Percentiles rank a stretch among this genome's conserved stretches.
Conservation (phyloP, 2,329 filamentous ascomycete genomes). For the Monilinia fructigena region DNA sequence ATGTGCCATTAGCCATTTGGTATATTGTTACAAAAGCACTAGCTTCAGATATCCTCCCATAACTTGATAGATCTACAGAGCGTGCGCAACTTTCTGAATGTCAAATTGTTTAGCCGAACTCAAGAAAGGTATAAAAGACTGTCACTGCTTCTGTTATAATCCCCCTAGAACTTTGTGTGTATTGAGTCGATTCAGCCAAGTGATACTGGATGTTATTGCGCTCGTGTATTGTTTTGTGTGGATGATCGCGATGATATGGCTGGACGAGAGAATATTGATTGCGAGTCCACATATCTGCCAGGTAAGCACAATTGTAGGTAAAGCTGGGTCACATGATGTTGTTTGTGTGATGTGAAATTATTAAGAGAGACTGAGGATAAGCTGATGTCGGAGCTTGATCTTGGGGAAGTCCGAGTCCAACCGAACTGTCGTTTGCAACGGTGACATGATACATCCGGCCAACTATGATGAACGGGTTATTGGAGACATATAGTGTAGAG, state of each 20-base stretch:
- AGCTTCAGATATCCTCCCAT: not conserved
- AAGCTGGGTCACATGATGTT: not conserved
- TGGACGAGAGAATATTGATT: slow-evolving; percentile 19
- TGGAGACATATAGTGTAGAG: not conserved
- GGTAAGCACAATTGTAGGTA: not conserved
- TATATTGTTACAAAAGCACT: not conserved
- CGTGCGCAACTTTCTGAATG: not conserved
- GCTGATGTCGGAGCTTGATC: slow-evolving; percentile 1
- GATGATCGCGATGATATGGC: not conserved
- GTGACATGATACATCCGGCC: not conserved
- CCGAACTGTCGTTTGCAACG: not conserved
- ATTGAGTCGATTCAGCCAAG: not conserved
- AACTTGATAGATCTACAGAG: slow-evolving; percentile 1
- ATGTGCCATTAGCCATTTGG: slow-evolving; percentile 1
- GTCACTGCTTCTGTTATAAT: not conserved
- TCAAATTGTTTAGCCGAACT: not conserved
- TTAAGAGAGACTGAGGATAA: no score
- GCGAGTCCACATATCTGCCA: slow-evolving; percentile 11
- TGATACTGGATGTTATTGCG: not conserved
- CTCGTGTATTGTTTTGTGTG: not conserved
- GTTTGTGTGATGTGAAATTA: not conserved
- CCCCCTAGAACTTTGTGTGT: not conserved
- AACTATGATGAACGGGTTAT: not conserved
- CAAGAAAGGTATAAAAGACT: not conserved
- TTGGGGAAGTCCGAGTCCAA: slow-evolving; percentile 20